Percentiles rank a stretch among this genome's conserved stretches.
Conservation (phyloP, 768 basidiomycete species). For the Termitomyces eurrhizus region DNA sequence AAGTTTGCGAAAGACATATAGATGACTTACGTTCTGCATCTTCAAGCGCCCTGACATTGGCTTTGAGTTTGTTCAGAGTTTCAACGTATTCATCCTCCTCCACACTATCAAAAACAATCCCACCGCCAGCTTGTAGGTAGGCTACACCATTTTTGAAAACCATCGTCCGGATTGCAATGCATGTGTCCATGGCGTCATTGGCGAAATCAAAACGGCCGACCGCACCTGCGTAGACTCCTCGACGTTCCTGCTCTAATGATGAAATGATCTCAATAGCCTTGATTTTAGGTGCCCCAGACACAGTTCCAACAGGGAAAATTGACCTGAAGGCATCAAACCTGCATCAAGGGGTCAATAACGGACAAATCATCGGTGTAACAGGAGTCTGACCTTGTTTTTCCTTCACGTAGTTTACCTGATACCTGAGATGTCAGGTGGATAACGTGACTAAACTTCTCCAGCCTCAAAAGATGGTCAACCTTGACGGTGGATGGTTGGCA, state of each 20-base stretch:
- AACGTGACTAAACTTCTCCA: constrained; percentile 97
- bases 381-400: constrained; percentile 65
- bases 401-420: constrained; percentile 79
- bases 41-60: constrained; percentile 82
- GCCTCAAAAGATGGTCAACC: constrained; percentile 89
- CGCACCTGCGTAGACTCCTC: constrained; percentile 95
- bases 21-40: constrained; percentile 69
- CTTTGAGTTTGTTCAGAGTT: constrained; percentile 91
- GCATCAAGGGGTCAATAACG: constrained; percentile 7
- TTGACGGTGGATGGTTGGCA: constrained; percentile 94
- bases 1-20: neutral
- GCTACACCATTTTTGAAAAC: constrained; percentile 89
- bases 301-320: constrained; percentile 98
- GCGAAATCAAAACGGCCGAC: constrained; percentile 99
- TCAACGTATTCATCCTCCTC: constrained; percentile 98
- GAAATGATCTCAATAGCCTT: constrained; percentile 94
- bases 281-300: constrained; percentile 98
- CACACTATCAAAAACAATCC: constrained; percentile 94
- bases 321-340: constrained; percentile 99
- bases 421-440: constrained; percentile 97
- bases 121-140: constrained; percentile 95
- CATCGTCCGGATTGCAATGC: constrained; percentile 99
- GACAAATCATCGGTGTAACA: neutral
- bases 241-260: constrained; percentile 79
- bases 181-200: constrained; percentile 93